Evolutionary conservation across 129 eudicot genomes (phyloP).

Genomic region (Sambucus nigra): DNA sequence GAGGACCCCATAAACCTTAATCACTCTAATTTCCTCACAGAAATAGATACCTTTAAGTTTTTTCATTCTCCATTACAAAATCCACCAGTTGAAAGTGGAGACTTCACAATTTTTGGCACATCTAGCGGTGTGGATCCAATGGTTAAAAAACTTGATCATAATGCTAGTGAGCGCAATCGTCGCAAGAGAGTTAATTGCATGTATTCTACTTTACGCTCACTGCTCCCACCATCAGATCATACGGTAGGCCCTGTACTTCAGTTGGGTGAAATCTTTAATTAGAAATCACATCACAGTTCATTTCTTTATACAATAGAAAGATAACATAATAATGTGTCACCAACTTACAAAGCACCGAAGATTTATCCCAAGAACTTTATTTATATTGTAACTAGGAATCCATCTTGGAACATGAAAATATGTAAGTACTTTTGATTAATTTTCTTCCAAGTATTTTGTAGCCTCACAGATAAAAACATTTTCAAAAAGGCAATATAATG

Average conservation of each 20-base stretch:
- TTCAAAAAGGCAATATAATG: too few relatives aligned
- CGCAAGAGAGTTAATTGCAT: conserved; percentile 27
- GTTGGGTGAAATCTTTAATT: not conserved
- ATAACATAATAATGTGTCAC: too few relatives aligned
- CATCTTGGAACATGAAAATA: too few relatives aligned
- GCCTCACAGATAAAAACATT: too few relatives aligned
- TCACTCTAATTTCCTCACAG: not conserved
- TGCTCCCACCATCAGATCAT: conserved; percentile 28
- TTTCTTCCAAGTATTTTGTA: too few relatives aligned
- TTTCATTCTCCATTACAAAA: conserved; percentile 3
- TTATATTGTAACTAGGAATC: too few relatives aligned
- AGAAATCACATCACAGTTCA: too few relatives aligned
- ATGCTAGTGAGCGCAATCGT: conserved; percentile 38
- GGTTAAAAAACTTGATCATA: conserved; percentile 31
- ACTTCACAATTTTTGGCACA: too few relatives aligned
- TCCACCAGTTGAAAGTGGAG: not conserved
- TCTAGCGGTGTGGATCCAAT: not conserved
- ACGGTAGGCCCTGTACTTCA: conserved; percentile 20
- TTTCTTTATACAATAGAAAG: too few relatives aligned
- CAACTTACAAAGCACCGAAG: too few relatives aligned
- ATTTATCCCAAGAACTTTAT: too few relatives aligned
- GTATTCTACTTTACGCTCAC: conserved; percentile 27
- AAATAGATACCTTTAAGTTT: conserved; percentile 6
- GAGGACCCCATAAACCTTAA: conserved; percentile 14
- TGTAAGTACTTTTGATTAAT: too few relatives aligned